Evolutionary conservation across 2,329 filamentous ascomycete species (phyloP), one percentile per base, ranked within the genome.

Genomic region (Amauroascus niger): DNA sequence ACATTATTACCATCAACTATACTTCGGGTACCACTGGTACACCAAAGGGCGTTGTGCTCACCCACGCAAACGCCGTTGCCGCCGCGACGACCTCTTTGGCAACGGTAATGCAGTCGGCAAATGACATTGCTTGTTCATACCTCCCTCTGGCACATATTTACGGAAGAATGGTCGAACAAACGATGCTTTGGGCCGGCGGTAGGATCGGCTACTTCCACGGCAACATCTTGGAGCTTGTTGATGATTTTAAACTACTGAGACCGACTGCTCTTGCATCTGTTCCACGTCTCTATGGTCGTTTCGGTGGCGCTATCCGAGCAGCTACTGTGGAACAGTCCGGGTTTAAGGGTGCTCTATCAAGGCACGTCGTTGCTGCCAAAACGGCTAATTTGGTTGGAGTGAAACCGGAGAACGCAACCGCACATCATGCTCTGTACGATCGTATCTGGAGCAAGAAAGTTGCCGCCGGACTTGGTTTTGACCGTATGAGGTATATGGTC

Each of bases 61-160:
- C 85, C 1, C 93, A 98, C 65, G 75, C 75, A 54, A 89, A 86
- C 66, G 87, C 88, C 9, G 80, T 95, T 6, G 81, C 89, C 11
- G 88, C 83, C 37, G 78, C 86, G 41, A 76, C 82, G 11, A 73
- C 78, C 16, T 79, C 79, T 48, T 76, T 87, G 55, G 70, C 80
- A 35, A 75, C 80, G 14, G 65, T 73, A 40, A 65, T 67, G n/a
- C 72, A 75, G 54, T 74, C 73, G 11, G 73, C 75, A 11, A 75
- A 80, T 53, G 86, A 93, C 60, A 73, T 83, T 2, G 76, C 84
- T 60, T 80, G 88, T 55, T 97, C 91, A 0, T 98, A 97, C 71
- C 79, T 98, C 49, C 93, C 93, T 0, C 74, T 96, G 37, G 93
- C 93, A 8, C 93, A 98, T 67, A 97, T 98, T 63, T 96, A 88